phyloP scores from a whole-genome alignment of 352 stramenopile species.

The Globisporangium sylvaticum region DNA sequence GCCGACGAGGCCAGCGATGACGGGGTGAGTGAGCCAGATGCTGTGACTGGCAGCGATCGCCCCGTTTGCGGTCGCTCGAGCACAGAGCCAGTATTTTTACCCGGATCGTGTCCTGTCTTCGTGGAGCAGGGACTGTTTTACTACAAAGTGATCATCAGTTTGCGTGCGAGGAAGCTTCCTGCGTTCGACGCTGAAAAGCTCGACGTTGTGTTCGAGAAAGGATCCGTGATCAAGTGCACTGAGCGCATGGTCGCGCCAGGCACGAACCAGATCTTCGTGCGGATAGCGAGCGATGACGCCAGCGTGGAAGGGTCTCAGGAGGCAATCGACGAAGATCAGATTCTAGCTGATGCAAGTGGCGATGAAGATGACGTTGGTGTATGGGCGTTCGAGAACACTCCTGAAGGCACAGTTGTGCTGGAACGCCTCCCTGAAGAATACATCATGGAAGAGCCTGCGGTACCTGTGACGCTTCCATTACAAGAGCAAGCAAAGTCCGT shows the following conservation, averaged over 20 bases:
- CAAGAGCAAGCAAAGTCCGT: conserved; percentile 73
- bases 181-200: conserved; percentile 51
- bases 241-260: conserved; percentile 55
- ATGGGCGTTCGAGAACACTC: conserved; percentile 68
- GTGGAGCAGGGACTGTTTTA: conserved; percentile 60
- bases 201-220: conserved; percentile 49
- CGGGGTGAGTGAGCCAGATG: neutral
- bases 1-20: conserved; percentile 5
- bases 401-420: conserved; percentile 50
- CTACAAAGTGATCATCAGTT: conserved; percentile 48
- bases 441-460: conserved; percentile 13
- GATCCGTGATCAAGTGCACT: conserved; percentile 42
- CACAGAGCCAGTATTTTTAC: conserved; percentile 38
- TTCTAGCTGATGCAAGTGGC: conserved; percentile 9
- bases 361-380: conserved; percentile 39
- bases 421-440: conserved; percentile 55
- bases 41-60: neutral
- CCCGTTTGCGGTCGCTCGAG: neutral
- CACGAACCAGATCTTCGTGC: conserved; percentile 66
- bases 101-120: conserved; percentile 58
- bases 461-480: conserved; percentile 23
- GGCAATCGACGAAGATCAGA: conserved; percentile 7
- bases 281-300: conserved; percentile 15
- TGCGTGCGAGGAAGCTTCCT: conserved; percentile 44
- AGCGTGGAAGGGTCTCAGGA: conserved; percentile 7